These are phyloP conservation scores for Penicillium sp. DNA, from an alignment of 2,329 filamentous ascomycete species.

Conservation along the genomic window DNA sequence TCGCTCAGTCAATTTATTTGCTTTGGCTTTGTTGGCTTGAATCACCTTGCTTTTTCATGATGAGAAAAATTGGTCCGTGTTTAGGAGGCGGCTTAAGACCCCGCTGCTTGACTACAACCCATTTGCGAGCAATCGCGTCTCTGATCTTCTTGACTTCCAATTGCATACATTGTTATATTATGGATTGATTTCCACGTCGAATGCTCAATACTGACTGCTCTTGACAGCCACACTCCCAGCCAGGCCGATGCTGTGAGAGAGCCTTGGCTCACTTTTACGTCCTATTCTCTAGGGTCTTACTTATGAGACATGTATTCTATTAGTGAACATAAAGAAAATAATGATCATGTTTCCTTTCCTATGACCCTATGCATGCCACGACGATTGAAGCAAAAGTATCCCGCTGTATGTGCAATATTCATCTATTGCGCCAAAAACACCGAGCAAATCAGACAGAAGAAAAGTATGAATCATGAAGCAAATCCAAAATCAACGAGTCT, in stretches of 20 bases:
- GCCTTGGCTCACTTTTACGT: not conserved
- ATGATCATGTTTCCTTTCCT: slow-evolving; percentile 15
- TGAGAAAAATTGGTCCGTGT: slow-evolving; percentile 94
- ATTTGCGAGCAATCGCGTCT: slow-evolving; percentile 72
- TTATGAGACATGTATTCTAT: slow-evolving; percentile 11
- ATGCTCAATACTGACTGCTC: slow-evolving; percentile 15
- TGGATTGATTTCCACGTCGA: not conserved
- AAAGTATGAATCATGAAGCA: slow-evolving; percentile 3
- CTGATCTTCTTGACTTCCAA: slow-evolving; percentile 53
- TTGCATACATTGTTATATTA: not conserved
- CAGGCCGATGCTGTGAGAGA: slow-evolving; percentile 85
- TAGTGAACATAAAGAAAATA: slow-evolving; percentile 19
- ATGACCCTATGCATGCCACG: slow-evolving; percentile 11
- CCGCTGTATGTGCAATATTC: slow-evolving; percentile 13
- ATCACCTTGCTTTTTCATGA: slow-evolving; percentile 52
- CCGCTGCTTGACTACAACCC: slow-evolving; percentile 75
- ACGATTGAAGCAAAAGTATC: slow-evolving; percentile 5
- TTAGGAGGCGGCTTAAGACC: slow-evolving; percentile 92
- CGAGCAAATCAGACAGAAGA: slow-evolving; percentile 4
- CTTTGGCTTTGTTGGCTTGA: not conserved
- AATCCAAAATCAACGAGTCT: not conserved
- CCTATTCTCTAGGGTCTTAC: not conserved
- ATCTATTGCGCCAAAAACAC: slow-evolving; percentile 13
- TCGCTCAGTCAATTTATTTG: slow-evolving; percentile 18
- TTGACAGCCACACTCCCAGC: slow-evolving; percentile 64